A percentile compares a stretch with the other conserved stretches of the same genome.
These are phyloP conservation scores for Aegilops bicornis DNA, from an alignment of 176 grass and related monocot genomes.

Conservation along the genomic window DNA sequence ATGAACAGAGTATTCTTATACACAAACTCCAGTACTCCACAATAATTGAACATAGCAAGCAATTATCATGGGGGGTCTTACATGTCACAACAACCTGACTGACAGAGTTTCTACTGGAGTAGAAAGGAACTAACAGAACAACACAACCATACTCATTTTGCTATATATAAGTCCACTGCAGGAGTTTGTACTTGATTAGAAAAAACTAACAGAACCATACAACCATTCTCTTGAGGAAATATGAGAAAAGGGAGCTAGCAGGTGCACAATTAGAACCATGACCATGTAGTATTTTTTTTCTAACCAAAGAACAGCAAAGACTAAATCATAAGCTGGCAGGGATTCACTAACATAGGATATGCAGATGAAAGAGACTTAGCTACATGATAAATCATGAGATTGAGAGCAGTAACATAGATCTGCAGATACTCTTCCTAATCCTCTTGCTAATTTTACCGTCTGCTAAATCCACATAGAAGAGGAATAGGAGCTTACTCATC, in stretches of 20 bases:
- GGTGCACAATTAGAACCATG: too few relatives aligned
- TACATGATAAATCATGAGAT: too few relatives aligned
- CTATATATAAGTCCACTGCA: neutral
- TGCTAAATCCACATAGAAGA: too few relatives aligned
- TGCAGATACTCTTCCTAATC: too few relatives aligned
- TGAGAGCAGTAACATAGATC: too few relatives aligned
- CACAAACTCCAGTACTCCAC: neutral
- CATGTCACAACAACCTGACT: neutral
- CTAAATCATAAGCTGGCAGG: too few relatives aligned
- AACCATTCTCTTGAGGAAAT: neutral
- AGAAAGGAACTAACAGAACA: slow-evolving; percentile 9
- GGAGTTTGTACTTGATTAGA: neutral
- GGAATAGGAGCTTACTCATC: too few relatives aligned
- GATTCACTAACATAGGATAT: too few relatives aligned
- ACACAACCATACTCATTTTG: neutral
- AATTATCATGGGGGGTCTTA: neutral
- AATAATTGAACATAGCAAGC: neutral
- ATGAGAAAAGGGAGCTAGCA: neutral
- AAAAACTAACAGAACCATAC: neutral
- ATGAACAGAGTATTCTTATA: neutral
- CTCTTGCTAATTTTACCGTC: too few relatives aligned
- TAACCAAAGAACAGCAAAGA: too few relatives aligned
- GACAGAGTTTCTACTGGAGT: neutral
- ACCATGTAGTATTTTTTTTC: too few relatives aligned
- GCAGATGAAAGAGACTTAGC: too few relatives aligned